These are phyloP conservation scores for Dactylis glomerata DNA, from an alignment of 176 grass and related monocot genomes.

Conservation along the genomic window DNA sequence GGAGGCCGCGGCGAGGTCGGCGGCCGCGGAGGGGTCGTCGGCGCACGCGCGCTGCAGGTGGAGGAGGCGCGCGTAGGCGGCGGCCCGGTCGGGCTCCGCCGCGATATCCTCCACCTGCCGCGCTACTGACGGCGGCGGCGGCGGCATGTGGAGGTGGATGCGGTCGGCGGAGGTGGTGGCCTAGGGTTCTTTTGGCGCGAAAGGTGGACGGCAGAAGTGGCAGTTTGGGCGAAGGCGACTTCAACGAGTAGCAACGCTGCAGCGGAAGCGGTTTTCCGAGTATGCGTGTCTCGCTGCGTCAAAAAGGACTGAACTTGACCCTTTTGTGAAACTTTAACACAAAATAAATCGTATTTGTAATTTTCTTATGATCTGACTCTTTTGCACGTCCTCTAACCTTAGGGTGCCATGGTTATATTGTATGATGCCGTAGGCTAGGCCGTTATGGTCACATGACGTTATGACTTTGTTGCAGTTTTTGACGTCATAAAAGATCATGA, in stretches of 20 bases:
- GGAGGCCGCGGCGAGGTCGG: conserved; percentile 48
- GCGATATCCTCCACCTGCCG: conserved; percentile 50
- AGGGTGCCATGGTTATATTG: no score
- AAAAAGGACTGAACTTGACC: no score
- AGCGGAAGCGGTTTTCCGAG: background rate
- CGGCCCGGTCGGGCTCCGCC: conserved; percentile 38
- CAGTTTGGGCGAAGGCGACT: background rate
- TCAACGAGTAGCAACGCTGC: background rate
- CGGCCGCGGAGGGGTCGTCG: conserved; percentile 45
- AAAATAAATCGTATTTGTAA: no score
- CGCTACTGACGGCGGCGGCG: conserved; percentile 33
- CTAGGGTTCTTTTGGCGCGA: conserved; percentile 49
- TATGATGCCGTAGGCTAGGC: no score
- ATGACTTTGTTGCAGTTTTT: no score
- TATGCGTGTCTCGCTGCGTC: background rate
- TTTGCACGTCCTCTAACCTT: no score
- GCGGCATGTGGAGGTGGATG: conserved; percentile 16
- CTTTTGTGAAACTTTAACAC: no score
- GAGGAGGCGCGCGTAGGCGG: conserved; percentile 54
- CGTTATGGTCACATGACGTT: no score
- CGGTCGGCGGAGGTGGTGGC: background rate
- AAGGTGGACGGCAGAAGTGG: background rate
- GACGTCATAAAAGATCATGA: no score
- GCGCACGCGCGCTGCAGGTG: conserved; percentile 53
- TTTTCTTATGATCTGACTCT: no score